These are phyloP conservation scores for Nothopassalora personata DNA, from an alignment of 2,329 filamentous ascomycete genomes.

Conservation along the genomic window DNA sequence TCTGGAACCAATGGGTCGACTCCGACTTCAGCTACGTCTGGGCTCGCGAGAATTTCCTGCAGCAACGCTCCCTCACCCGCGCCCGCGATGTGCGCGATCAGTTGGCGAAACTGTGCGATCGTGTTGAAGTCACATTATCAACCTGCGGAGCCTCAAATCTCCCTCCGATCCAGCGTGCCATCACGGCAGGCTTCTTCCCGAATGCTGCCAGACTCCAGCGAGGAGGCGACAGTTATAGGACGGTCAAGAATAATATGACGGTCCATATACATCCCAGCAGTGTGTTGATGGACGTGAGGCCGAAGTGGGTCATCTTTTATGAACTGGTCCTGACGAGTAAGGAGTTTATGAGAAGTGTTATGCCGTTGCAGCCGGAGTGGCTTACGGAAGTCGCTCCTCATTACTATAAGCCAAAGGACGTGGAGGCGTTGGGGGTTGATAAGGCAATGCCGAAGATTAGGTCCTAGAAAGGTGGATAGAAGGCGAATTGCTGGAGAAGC, in stretches of 20 bases:
- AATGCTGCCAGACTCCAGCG: slow-evolving; percentile 81
- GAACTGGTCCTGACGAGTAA: slow-evolving; percentile 77
- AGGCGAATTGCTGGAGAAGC: neutral
- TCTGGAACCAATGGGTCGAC: slow-evolving; percentile 95
- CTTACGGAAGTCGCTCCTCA: slow-evolving; percentile 86
- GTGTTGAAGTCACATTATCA: slow-evolving; percentile 71
- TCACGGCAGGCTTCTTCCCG: slow-evolving; percentile 89
- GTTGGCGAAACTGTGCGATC: slow-evolving; percentile 83
- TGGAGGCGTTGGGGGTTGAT: slow-evolving; percentile 71
- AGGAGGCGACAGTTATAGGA: slow-evolving; percentile 82
- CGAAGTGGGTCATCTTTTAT: slow-evolving; percentile 84
- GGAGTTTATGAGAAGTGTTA: slow-evolving; percentile 85
- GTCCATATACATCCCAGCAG: slow-evolving; percentile 89
- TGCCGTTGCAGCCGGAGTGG: slow-evolving; percentile 82
- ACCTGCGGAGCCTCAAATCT: slow-evolving; percentile 65
- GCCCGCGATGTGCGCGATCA: slow-evolving; percentile 91
- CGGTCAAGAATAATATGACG: slow-evolving; percentile 81
- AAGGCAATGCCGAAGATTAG: slow-evolving; percentile 63
- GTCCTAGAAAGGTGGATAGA: neutral
- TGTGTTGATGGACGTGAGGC: slow-evolving; percentile 71
- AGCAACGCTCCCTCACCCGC: slow-evolving; percentile 81
- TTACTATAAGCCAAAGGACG: slow-evolving; percentile 86
- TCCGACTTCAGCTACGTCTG: slow-evolving; percentile 82
- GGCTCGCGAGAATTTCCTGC: slow-evolving; percentile 88
- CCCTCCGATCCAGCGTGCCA: slow-evolving; percentile 74